Evolutionary conservation across 768 basidiomycete species (phyloP), one percentile per base, ranked within the genome.

Genomic region (Amanita rubescens): DNA sequence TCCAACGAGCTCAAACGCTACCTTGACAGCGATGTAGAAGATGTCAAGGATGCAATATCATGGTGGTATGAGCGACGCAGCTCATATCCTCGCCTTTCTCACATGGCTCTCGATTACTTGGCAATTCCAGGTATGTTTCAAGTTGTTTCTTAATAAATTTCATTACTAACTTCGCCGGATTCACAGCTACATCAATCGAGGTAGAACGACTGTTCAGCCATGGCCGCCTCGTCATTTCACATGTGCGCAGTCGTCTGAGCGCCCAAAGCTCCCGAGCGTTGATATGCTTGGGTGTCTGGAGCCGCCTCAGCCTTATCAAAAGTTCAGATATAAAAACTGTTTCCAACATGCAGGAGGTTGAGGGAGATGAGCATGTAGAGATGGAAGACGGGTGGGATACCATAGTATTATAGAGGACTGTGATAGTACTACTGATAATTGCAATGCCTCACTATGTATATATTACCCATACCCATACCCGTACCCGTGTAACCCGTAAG

Each of bases 61-160:
- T 48, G 46, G 46, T 48, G 46, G 46, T 48, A 48, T 30, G 46
- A 48, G 25, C 34, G 27, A 32, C 27, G 24, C 25, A 14, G 6
- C 46, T 30, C 34, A 11, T 48, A 32, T 35, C 46, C 46, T 48
- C 46, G 27, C 34, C 46, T 48, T 48, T 35, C 27, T 7, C 46
- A 15, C 30, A 48, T 48, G 46, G 46, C 46, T 5, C 30, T 48
- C 25, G 46, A 48, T 48, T 48, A 48, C 30, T 35, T 48, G 27
- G 27, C 46, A 3, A 48, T 48, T 7, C 46, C 46, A 11, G 46
- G 46, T 48, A 24, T 35, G 30, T 32, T 35, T n/a, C n/a, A n/a
- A n/a, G n/a, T n/a, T n/a, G n/a, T 20, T 7, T 32, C 27, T 48
- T 48, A 30, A 30, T 15, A 37, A 10, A 43, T 43, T 17, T 43